Base-by-base conservation (phyloP, 176 grass and related monocot genomes). In the Musa beccarii region DNA sequence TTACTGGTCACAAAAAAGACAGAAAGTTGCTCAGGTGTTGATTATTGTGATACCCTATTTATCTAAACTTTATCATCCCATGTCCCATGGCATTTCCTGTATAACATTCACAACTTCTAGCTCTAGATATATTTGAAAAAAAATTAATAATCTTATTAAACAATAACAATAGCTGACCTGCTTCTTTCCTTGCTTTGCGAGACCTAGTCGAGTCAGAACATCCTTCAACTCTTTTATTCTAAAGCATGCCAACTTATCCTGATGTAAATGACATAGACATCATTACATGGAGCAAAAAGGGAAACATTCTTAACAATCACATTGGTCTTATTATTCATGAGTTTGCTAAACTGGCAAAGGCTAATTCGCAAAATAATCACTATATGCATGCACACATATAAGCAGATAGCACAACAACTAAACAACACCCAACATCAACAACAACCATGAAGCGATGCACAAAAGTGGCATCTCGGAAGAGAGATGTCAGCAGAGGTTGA, bases 221-320 rank as follows among this genome's bases (percentile, higher is more conserved):
- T 90, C 89, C 68, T 90, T 96, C 16, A 92, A 76, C 76, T 96
- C 89, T 83, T 90, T 96, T 77, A 96, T 82, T 83, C 87, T 86
- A 63, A 92, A 96, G 26, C 43, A 26, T 20, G 51, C 71, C 76
- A 96, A 53, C 73, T 85, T 96, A 8, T 23, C 23, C 93, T 96
- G 61, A 23, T 64, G 63, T 34, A 76, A 9, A 73, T 23, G 34
- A 81, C 26, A 80, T 72, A 49, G 22, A 52, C 52, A 78, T 34
- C 64, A 80, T 71, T 59, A 81, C 4, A 4, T 23, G 34, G 56
- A 63, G 10, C 14, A 15, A n/a, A n/a, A 78, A 75, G 49, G 68
- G 2, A 66, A 21, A 13, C 16, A 49, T 4, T 10, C 52, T 51
- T 25, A 34, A 13, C 51, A 62, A 17, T 12, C 19, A 10, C 12